Evolutionary conservation across 768 basidiomycete species (phyloP).

Genomic region (Hygrophoropsis aurantiaca): DNA sequence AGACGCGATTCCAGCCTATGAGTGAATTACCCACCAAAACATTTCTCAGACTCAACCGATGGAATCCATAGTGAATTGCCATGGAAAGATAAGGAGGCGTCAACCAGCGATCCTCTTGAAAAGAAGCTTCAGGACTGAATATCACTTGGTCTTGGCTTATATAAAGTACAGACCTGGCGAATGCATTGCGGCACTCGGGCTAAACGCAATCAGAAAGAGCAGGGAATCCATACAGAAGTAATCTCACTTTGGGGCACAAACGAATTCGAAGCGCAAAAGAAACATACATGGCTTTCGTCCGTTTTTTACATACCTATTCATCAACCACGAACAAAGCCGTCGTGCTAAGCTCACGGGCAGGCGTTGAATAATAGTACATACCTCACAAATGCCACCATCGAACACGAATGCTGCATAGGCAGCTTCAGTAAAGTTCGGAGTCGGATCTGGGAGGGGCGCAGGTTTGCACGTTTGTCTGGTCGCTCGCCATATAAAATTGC

Average conservation of each 20-base stretch:
- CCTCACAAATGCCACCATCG: slow-evolving; percentile 55
- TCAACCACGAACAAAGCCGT: background rate
- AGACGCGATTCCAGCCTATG: background rate
- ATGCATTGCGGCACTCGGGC: slow-evolving; percentile 19
- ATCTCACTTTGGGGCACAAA: slow-evolving; percentile 43
- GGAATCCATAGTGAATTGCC: slow-evolving; percentile 16
- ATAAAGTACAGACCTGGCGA: background rate
- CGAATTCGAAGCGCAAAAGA: slow-evolving; percentile 51
- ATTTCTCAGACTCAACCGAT: slow-evolving; percentile 16
- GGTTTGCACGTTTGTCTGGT: slow-evolving; percentile 41
- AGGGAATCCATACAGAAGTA: background rate
- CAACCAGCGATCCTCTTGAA: slow-evolving; percentile 14
- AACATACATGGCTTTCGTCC: slow-evolving; percentile 36
- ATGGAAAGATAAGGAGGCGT: background rate
- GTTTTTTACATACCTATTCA: slow-evolving; percentile 38
- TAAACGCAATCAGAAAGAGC: background rate
- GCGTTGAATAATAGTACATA: slow-evolving; percentile 22
- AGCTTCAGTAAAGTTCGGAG: slow-evolving; percentile 48
- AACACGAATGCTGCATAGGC: slow-evolving; percentile 68
- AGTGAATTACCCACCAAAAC: slow-evolving; percentile 18
- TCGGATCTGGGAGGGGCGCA: slow-evolving; percentile 41
- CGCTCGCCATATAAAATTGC: slow-evolving; percentile 59
- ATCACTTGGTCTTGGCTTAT: background rate
- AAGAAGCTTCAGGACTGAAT: background rate
- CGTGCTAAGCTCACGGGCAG: background rate